Evolutionary conservation across 148 eudicot genomes (phyloP), one percentile per base, ranked within the genome.

Genomic region (Chenopodium formosanum): DNA sequence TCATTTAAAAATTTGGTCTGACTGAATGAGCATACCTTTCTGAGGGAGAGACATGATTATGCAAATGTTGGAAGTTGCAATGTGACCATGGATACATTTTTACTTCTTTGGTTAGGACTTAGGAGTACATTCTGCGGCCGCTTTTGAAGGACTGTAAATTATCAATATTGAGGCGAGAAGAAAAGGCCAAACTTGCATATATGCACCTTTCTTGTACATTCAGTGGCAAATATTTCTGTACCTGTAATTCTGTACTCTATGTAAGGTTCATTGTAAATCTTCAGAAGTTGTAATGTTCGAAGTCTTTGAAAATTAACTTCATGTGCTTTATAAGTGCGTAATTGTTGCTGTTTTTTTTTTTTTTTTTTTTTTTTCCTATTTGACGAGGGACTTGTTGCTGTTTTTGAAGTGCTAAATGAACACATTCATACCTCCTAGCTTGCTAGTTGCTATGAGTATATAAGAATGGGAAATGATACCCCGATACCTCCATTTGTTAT

Each of bases 171-270:
- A 48, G 73, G 46, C 46, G 17, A 14, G 52, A n/a, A 47, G 56
- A 82, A 7, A 13, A 74, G 47, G 48, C 74, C 73, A 44, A 53
- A 67, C 22, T 64, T 78, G 32, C 74, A 48, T 47, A 11, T 72
- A 2, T 70, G 3, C 16, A 14, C 6, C 37, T 70, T 17, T 7
- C 12, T 34, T 81, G 78, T 81, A 69, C 56, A 65, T 22, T 5
- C 76, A 71, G 23, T 2, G 67, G 31, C 29, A 19, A 23, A 65
- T 65, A 8, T 7, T 52, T 25, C 32, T 40, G 27, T 40, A 14
- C 19, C 6, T 56, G 53, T 46, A 4, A 34, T 27, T 66, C 25
- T n/a, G 34, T 3, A 46, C 34, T 11, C 13, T 65, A 37, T 47
- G 5, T 53, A 5, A 56, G 31, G 73, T 46, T 25, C 63, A 72